These are phyloP conservation scores for Zymoseptoria crescenta DNA, from an alignment of 2,329 filamentous ascomycete genomes.

Conservation along the genomic window DNA sequence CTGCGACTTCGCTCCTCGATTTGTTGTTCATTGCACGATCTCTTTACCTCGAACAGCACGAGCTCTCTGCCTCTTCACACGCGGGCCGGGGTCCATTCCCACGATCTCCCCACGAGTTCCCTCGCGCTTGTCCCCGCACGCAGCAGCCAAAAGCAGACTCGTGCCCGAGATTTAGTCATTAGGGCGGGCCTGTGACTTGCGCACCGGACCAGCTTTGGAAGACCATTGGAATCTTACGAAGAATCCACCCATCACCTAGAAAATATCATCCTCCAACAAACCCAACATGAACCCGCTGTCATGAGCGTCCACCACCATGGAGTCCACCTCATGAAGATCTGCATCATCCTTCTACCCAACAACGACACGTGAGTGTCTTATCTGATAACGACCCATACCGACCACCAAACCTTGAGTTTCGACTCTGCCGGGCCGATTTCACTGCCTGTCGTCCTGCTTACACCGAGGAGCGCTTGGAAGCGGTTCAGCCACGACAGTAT, in stretches of 20 bases:
- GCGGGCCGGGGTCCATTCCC: neutral
- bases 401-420: slow-evolving; percentile 5
- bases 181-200: neutral
- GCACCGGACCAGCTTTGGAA: neutral
- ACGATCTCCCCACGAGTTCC: neutral
- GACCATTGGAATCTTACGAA: neutral
- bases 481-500: slow-evolving; percentile 11
- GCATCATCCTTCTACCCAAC: slow-evolving; percentile 22
- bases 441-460: slow-evolving; percentile 3
- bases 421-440: neutral
- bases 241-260: neutral
- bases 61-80: neutral
- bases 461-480: slow-evolving; percentile 12
- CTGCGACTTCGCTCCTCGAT: neutral
- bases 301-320: slow-evolving; percentile 12
- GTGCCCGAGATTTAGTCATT: neutral
- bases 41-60: neutral
- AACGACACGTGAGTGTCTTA: slow-evolving; percentile 20
- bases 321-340: slow-evolving; percentile 8
- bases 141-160: neutral
- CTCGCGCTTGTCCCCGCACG: neutral
- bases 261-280: neutral
- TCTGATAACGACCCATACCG: neutral
- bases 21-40: neutral
- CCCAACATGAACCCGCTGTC: slow-evolving; percentile 8